Conservation (phyloP, 2,329 filamentous ascomycete species). For the Drechslerella coelobrocha region DNA sequence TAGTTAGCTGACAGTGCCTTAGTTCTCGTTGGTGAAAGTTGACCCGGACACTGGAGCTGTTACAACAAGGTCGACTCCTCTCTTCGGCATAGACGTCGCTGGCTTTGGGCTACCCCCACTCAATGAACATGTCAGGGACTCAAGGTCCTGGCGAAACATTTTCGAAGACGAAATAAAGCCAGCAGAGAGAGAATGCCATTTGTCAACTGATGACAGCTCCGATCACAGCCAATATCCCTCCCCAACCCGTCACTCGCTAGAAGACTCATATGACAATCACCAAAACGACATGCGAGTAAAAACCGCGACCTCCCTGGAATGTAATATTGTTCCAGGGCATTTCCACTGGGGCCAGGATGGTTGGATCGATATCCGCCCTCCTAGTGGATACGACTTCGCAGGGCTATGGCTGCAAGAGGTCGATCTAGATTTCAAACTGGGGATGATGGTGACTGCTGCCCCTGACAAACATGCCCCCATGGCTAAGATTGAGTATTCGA, state of each 20-base stretch:
- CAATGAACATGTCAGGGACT: slow-evolving; percentile 31
- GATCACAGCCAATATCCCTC: slow-evolving; percentile 40
- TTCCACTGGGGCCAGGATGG: slow-evolving; percentile 43
- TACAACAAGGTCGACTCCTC: slow-evolving; percentile 32
- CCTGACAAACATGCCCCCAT: slow-evolving; percentile 14
- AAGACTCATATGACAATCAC: slow-evolving; percentile 35
- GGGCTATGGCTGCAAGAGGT: slow-evolving; percentile 48
- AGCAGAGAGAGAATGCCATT: slow-evolving; percentile 33
- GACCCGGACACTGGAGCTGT: slow-evolving; percentile 33
- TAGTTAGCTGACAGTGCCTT: background rate
- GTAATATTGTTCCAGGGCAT: slow-evolving; percentile 32
- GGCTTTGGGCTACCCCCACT: slow-evolving; percentile 44
- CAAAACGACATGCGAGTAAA: slow-evolving; percentile 37
- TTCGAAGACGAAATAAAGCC: slow-evolving; percentile 44
- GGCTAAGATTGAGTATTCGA: slow-evolving; percentile 34
- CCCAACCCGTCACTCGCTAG: slow-evolving; percentile 31
- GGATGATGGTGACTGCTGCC: slow-evolving; percentile 34
- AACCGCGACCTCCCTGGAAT: slow-evolving; percentile 30
- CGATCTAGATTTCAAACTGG: slow-evolving; percentile 40
- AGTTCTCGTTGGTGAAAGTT: slow-evolving; percentile 34
- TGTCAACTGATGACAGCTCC: slow-evolving; percentile 44
- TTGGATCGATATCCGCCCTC: slow-evolving; percentile 39
- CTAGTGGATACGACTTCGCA: slow-evolving; percentile 35
- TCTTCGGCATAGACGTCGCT: slow-evolving; percentile 38
- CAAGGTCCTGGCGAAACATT: slow-evolving; percentile 39